A percentile compares a stretch with the other conserved stretches of the same genome.
phyloP scores from a whole-genome alignment of 257 asterid species.

The Eustoma russellianum region DNA sequence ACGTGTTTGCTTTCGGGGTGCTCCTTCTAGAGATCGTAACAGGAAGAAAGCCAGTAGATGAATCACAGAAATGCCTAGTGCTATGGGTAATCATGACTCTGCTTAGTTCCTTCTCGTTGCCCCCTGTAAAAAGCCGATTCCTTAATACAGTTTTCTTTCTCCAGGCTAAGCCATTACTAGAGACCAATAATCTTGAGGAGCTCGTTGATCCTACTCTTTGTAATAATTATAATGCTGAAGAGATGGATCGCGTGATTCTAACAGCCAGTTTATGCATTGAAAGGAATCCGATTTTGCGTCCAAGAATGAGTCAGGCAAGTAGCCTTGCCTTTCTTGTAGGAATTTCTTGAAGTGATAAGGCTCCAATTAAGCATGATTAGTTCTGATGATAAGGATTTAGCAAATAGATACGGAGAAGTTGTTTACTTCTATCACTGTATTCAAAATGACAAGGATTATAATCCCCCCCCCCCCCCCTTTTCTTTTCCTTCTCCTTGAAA shows the following conservation, averaged over 20 bases:
- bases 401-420: too few species aligned
- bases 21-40: conserved; percentile 57
- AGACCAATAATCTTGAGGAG: conserved; percentile 19
- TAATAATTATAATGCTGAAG: conserved; percentile 22
- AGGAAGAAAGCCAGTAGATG: conserved; percentile 58
- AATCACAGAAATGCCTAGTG: conserved; percentile 43
- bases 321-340: too few species aligned
- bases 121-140: neutral
- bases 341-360: too few species aligned
- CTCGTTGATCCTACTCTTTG: conserved; percentile 47
- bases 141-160: conserved; percentile 4
- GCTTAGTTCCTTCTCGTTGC: neutral
- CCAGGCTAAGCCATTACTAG: conserved; percentile 62
- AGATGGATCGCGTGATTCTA: conserved; percentile 34
- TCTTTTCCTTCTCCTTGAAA: too few species aligned
- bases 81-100: conserved; percentile 42
- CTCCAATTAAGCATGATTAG: too few species aligned
- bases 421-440: too few species aligned
- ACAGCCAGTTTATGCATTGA: conserved; percentile 47
- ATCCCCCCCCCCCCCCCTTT: too few species aligned
- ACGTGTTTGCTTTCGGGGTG: conserved; percentile 62
- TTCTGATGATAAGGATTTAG: too few species aligned
- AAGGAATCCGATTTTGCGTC: conserved; percentile 41
- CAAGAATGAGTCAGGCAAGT: conserved; percentile 59
- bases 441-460: too few species aligned